Percentiles rank a stretch among this genome's conserved stretches.
Conservation (phyloP, 2,329 filamentous ascomycete species). For the Phialophora expanda region DNA sequence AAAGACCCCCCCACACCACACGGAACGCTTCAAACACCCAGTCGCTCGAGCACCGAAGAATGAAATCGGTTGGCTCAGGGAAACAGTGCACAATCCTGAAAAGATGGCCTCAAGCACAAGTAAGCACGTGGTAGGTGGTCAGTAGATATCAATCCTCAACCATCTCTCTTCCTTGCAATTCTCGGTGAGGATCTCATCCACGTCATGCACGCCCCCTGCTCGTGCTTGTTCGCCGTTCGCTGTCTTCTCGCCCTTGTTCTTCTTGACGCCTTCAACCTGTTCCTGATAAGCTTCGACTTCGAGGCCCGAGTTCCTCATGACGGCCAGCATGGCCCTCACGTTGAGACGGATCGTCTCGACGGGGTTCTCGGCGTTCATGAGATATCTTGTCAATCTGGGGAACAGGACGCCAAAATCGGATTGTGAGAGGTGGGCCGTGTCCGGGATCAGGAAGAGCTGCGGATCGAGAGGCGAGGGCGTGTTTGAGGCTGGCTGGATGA, state of each 20-base stretch:
- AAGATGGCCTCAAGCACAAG: background rate
- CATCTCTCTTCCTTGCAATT: constrained; percentile 29
- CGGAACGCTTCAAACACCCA: background rate
- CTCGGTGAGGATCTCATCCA: constrained; percentile 23
- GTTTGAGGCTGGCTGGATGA: constrained; percentile 29
- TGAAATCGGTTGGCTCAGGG: background rate
- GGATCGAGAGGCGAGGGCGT: constrained; percentile 49
- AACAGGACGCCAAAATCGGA: constrained; percentile 84
- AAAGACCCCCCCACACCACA: background rate
- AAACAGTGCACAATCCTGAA: background rate
- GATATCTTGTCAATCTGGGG: constrained; percentile 64
- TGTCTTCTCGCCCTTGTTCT: background rate
- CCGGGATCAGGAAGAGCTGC: constrained; percentile 74
- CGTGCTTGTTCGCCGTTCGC: background rate
- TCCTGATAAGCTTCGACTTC: constrained; percentile 22
- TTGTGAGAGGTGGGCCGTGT: constrained; percentile 80
- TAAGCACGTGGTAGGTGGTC: background rate
- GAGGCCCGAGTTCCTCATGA: constrained; percentile 36
- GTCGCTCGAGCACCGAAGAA: background rate
- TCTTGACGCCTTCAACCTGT: background rate
- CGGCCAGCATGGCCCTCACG: constrained; percentile 41
- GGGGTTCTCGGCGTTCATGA: constrained; percentile 54
- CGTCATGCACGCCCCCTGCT: constrained; percentile 10
- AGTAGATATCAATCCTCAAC: constrained; percentile 20
- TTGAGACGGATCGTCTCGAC: constrained; percentile 43